Percentiles rank a stretch among this genome's conserved stretches.
Evolutionary conservation across 2,329 filamentous ascomycete genomes (phyloP).

Genomic region (Trichoderma sp.): DNA sequence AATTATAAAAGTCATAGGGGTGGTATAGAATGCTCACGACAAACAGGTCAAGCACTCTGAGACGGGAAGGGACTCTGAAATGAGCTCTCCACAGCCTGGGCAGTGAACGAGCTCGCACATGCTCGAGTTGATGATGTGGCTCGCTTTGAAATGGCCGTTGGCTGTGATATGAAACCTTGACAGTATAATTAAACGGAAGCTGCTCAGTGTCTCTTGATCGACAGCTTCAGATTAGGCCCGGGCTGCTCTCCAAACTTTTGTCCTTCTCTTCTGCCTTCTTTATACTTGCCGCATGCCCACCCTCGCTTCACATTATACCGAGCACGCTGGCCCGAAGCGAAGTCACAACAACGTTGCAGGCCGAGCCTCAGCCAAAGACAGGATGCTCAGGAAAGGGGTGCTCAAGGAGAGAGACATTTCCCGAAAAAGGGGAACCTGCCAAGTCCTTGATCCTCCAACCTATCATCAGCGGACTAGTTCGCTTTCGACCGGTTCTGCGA

Average conservation of each 20-base stretch:
- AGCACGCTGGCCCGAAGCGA: not conserved
- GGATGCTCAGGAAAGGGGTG: not conserved
- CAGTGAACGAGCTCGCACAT: conserved; percentile 27
- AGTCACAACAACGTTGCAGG: not conserved
- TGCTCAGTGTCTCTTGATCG: not conserved
- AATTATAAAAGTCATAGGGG: rapidly evolving
- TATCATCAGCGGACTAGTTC: not conserved
- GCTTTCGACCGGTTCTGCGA: conserved; percentile 7
- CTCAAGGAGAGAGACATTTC: not conserved
- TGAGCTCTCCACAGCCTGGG: conserved; percentile 28
- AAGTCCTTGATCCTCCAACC: not conserved
- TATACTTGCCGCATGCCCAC: not conserved
- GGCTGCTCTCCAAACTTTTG: not conserved
- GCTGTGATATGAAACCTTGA: not conserved
- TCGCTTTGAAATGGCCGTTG: not conserved
- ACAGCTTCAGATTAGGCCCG: not conserved
- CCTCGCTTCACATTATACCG: not conserved
- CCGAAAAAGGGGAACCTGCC: not conserved
- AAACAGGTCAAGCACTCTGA: conserved; percentile 30
- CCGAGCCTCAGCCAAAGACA: not conserved
- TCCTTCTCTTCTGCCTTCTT: not conserved
- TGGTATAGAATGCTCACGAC: conserved; percentile 20
- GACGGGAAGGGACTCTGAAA: conserved; percentile 25
- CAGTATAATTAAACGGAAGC: not conserved
- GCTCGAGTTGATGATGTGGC: not conserved